Percentiles rank a stretch among this genome's conserved stretches.
Conservation (phyloP, 176 grass and related monocot genomes). For the Bothriochloa decipiens region DNA sequence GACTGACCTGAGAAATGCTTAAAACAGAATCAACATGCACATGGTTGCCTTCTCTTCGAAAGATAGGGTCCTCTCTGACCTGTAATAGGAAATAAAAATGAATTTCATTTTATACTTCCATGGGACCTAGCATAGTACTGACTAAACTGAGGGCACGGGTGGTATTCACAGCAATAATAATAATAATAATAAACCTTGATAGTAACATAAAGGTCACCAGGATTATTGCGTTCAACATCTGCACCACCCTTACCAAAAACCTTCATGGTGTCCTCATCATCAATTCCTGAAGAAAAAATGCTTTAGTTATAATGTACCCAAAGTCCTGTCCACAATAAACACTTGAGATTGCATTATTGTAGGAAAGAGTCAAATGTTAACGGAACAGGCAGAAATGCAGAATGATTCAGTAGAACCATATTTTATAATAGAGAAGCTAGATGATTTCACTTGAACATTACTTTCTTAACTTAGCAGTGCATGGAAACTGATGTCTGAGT, state of each 20-base stretch:
- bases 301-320: slow-evolving; percentile 16
- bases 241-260: slow-evolving; percentile 81
- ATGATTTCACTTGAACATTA: slow-evolving; percentile 14
- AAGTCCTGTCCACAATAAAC: slow-evolving; percentile 28
- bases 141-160: slow-evolving; percentile 9
- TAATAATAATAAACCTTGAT: slow-evolving; percentile 57
- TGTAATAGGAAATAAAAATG: slow-evolving; percentile 45
- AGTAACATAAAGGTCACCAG: slow-evolving; percentile 89
- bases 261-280: slow-evolving; percentile 74
- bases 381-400: slow-evolving; percentile 24
- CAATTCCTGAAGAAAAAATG: slow-evolving; percentile 47
- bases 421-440: not conserved
- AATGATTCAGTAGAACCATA: slow-evolving; percentile 1
- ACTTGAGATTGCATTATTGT: not conserved
- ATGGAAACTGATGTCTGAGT: not conserved
- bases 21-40: slow-evolving; percentile 87
- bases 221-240: slow-evolving; percentile 70
- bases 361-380: slow-evolving; percentile 21
- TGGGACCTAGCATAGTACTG: not conserved
- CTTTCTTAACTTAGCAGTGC: slow-evolving; percentile 3
- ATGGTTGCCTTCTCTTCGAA: slow-evolving; percentile 89
- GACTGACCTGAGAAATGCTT: slow-evolving; percentile 78
- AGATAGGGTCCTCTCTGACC: slow-evolving; percentile 88
- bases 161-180: not conserved
- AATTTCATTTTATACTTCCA: slow-evolving; percentile 9